phyloP scores from a whole-genome alignment of 768 basidiomycete genomes.

The Butyriboletus loyo region DNA sequence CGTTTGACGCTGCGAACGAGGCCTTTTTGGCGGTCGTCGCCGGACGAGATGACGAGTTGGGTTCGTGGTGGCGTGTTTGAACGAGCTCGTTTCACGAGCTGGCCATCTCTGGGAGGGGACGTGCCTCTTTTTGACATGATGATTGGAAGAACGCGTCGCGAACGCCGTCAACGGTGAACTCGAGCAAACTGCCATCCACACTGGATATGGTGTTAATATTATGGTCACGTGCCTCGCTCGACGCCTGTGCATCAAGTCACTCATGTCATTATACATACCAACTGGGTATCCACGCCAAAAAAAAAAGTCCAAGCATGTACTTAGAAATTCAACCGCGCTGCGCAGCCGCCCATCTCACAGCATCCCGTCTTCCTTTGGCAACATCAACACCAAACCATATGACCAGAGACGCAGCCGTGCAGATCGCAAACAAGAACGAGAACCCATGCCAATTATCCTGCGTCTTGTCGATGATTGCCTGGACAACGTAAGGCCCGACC shows the following conservation, averaged over 20 bases:
- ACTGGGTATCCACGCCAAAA: not conserved
- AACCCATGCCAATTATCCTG: slow-evolving; percentile 83
- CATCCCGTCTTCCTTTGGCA: slow-evolving; percentile 32
- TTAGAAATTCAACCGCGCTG: slow-evolving; percentile 16
- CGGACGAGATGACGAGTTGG: slow-evolving; percentile 72
- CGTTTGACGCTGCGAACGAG: slow-evolving; percentile 83
- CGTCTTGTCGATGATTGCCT: slow-evolving; percentile 71
- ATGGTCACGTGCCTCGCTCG: not conserved
- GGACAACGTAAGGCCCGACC: slow-evolving; percentile 83
- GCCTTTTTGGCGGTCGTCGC: slow-evolving; percentile 72
- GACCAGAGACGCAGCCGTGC: slow-evolving; percentile 58
- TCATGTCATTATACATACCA: too few relatives aligned
- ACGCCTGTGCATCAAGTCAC: too few relatives aligned
- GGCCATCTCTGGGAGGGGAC: slow-evolving; percentile 52
- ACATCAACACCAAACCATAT: slow-evolving; percentile 45
- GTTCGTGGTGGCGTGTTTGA: slow-evolving; percentile 50
- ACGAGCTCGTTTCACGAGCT: slow-evolving; percentile 61
- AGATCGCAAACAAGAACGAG: slow-evolving; percentile 77
- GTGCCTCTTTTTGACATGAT: slow-evolving; percentile 70
- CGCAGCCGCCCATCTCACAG: slow-evolving; percentile 50
- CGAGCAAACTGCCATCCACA: not conserved
- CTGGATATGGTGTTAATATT: not conserved
- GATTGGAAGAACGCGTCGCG: not conserved
- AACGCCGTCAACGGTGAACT: not conserved
- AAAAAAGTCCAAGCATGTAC: not conserved